Evolutionary conservation across 176 grass and related monocot species (phyloP).

Genomic region (Triticum turgidum): DNA sequence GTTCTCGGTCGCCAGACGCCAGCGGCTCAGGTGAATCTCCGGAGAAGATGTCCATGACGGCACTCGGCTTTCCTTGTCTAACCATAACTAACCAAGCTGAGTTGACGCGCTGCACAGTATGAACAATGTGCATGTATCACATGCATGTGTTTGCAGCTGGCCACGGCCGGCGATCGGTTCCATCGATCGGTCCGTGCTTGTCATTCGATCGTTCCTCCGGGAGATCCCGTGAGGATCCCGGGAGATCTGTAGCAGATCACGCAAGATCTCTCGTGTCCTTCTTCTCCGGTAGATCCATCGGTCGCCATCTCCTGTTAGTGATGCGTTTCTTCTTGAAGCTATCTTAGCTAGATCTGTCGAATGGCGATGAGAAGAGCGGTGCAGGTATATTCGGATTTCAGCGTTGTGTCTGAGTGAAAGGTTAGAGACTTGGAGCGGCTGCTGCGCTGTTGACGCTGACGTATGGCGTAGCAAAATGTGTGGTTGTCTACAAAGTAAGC

Average conservation of each 20-base stretch:
- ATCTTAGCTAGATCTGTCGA: not conserved
- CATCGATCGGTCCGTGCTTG: not conserved
- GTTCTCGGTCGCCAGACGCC: not conserved
- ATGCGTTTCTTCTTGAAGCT: not conserved
- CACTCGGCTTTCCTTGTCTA: not conserved
- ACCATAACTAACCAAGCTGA: not conserved
- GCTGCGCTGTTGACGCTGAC: not conserved
- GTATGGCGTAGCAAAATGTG: not conserved
- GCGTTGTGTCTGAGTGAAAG: too few species aligned
- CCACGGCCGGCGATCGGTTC: slow-evolving; percentile 19
- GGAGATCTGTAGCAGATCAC: slow-evolving; percentile 3
- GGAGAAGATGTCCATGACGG: not conserved
- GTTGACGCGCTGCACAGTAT: not conserved
- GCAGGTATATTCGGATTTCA: too few species aligned
- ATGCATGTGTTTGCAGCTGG: not conserved
- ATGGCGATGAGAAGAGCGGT: too few species aligned
- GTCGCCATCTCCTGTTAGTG: not conserved
- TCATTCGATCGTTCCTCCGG: not conserved
- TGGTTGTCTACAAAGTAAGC: too few species aligned
- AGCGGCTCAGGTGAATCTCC: not conserved
- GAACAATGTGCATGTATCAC: not conserved
- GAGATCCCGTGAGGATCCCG: slow-evolving; percentile 10
- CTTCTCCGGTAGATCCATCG: not conserved
- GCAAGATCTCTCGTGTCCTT: not conserved
- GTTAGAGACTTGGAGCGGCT: not conserved